Evolutionary conservation across 305 asterid species (phyloP).

Genomic region (Fraxinus albicans): DNA sequence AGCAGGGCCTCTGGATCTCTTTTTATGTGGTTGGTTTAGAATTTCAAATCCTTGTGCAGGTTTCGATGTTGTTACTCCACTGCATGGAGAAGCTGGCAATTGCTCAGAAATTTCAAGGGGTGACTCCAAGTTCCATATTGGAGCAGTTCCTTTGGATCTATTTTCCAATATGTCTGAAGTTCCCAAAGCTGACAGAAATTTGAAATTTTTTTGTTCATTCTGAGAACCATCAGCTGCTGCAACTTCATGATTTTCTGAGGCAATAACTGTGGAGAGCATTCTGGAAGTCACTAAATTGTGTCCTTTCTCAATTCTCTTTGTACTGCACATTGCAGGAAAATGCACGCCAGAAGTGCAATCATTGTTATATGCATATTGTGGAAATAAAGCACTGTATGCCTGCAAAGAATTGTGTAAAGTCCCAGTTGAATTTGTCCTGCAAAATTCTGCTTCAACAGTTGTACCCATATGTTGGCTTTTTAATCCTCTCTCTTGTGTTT

Average conservation of each 20-base stretch:
- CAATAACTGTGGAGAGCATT: conserved; percentile 25
- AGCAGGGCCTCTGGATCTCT: conserved; percentile 49
- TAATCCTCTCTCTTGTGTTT: conserved; percentile 39
- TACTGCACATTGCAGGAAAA: conserved; percentile 65
- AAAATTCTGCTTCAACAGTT: conserved; percentile 38
- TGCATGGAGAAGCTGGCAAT: conserved; percentile 37
- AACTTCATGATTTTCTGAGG: conserved; percentile 22
- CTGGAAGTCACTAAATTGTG: conserved; percentile 38
- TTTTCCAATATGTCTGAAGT: conserved; percentile 41
- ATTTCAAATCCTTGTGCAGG: conserved; percentile 27
- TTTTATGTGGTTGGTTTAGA: conserved; percentile 35
- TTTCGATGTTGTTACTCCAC: conserved; percentile 35
- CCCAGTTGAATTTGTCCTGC: conserved; percentile 46
- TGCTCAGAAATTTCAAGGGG: conserved; percentile 35
- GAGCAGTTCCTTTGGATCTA: conserved; percentile 59
- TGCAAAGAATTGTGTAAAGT: conserved; percentile 46
- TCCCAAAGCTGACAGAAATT: conserved; percentile 49
- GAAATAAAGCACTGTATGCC: conserved; percentile 38
- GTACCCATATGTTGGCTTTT: conserved; percentile 44
- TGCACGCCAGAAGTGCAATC: conserved; percentile 37
- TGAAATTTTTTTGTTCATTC: conserved; percentile 32
- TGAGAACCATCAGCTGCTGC: conserved; percentile 29
- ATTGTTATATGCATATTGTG: conserved; percentile 31
- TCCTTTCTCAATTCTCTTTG: conserved; percentile 61
- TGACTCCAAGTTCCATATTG: conserved; percentile 49